Base-by-base conservation (phyloP, 192 early-diverging fungal species). In the Pilaira anomala region DNA sequence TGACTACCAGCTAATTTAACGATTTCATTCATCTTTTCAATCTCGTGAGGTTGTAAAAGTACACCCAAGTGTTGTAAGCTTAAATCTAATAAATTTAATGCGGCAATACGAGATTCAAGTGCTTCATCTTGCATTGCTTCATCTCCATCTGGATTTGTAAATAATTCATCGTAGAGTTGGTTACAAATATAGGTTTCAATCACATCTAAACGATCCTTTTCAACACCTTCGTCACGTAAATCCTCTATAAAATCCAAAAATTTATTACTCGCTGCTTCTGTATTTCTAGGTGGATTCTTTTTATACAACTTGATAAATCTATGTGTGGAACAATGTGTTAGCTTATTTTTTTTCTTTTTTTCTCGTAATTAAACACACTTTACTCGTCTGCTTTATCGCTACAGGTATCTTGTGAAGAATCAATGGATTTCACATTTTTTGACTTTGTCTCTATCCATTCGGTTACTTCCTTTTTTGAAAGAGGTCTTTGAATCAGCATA, bases 21-120 rank as follows among this genome's bases (percentile, higher is more conserved):
- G 2, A 71, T 73, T 8, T 66, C 56, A 9, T 78, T 69, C 11
- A 82, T 77, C 12, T 70, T 67, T 0, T 60, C 70, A 1, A 63
- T 67, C 12, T 82, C 77, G 33, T 69, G 61, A 8, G 52, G 65
- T 55, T 76, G 63, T 22, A 79, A 52, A 0, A 70, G 64, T 16
- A 90, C 76, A 1, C 87, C 86, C 48, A 90, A 49, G 56, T 90
- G 83, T 1, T 75, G 77, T 9, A 87, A 69, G 11, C 73, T 68
- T 41, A 90, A 56, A 18, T 83, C 87, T 7, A 86, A 73, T 33
- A 86, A 53, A 48, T 87, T 87, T 7, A 90, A 66, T 16, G 88
- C 88, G 2, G 84, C 85, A 26, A 88, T 84, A 29, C 84, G 81
- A 58, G 85, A 84, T 19, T 81, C 83, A 22, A 88, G 66, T 46